Evolutionary conservation across 2,329 filamentous ascomycete species (phyloP).

Genomic region (Berkeleyomyces rouxiae): DNA sequence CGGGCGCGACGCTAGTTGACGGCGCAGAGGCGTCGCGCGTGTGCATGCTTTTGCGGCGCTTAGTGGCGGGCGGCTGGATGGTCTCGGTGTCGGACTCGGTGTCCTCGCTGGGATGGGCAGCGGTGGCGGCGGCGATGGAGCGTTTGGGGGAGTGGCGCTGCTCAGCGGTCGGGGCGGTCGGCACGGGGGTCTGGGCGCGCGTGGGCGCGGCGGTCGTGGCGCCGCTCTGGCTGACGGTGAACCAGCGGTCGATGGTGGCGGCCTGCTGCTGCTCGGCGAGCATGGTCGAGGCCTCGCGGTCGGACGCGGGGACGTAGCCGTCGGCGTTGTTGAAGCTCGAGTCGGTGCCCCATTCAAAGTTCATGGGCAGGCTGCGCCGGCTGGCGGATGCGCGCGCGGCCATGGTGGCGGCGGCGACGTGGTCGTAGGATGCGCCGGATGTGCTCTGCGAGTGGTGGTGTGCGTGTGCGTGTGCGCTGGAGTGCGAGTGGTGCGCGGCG

Average conservation of each 20-base stretch:
- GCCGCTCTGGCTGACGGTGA: slow-evolving; percentile 40
- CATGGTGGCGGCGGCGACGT: background rate
- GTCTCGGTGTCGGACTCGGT: slow-evolving; percentile 8
- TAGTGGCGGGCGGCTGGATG: slow-evolving; percentile 5
- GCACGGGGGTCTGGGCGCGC: slow-evolving; percentile 31
- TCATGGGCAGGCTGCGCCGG: slow-evolving; percentile 2
- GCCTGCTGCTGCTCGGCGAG: slow-evolving; percentile 34
- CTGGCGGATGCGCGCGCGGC: background rate
- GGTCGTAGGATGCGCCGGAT: background rate
- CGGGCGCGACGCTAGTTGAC: background rate
- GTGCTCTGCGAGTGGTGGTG: background rate
- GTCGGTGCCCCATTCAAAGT: slow-evolving; percentile 53
- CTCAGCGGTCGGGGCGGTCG: slow-evolving; percentile 21
- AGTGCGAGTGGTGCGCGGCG: background rate
- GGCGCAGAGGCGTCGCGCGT: background rate
- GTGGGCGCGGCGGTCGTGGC: slow-evolving; percentile 29
- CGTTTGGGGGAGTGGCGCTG: slow-evolving; percentile 7
- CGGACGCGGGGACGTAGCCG: slow-evolving; percentile 40
- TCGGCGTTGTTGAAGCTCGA: slow-evolving; percentile 40
- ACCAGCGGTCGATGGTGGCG: slow-evolving; percentile 34
- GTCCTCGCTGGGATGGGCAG: background rate
- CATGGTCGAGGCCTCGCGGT: slow-evolving; percentile 27
- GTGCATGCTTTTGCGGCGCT: slow-evolving; percentile 9
- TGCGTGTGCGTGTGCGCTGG: background rate
- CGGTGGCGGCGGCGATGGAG: background rate